phyloP scores from a whole-genome alignment of 768 basidiomycete genomes.

The Naganishia friedmannii region DNA sequence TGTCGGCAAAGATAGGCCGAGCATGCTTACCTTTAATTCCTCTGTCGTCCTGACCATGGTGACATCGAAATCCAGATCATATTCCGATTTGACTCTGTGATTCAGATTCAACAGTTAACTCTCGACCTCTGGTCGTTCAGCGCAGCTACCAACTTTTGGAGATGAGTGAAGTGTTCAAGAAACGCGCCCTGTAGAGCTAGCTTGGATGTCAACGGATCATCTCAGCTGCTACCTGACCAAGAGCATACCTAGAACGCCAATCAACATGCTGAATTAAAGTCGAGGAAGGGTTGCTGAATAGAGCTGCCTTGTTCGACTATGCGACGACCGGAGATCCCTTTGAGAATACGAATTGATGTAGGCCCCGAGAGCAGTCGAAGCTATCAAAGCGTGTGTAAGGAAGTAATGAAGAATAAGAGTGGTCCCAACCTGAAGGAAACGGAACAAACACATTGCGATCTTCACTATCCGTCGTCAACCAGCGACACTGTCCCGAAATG shows the following conservation, averaged over 20 bases:
- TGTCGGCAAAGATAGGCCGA: background rate
- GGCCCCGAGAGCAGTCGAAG: too few relatives aligned
- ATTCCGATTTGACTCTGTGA: constrained; percentile 34
- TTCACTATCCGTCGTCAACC: background rate
- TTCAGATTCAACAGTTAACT: background rate
- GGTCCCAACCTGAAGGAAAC: too few relatives aligned
- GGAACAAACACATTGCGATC: too few relatives aligned
- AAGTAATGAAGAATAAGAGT: too few relatives aligned
- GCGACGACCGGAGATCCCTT: too few relatives aligned
- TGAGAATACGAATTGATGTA: background rate
- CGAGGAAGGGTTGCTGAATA: background rate
- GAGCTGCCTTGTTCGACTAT: too few relatives aligned
- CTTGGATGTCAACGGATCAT: background rate
- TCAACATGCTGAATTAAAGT: constrained; percentile 13
- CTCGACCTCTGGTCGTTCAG: constrained; percentile 51
- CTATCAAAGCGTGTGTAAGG: too few relatives aligned
- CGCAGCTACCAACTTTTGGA: constrained; percentile 58
- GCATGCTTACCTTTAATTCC: constrained; percentile 58
- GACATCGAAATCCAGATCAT: constrained; percentile 40
- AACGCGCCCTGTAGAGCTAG: constrained; percentile 91
- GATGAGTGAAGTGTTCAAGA: constrained; percentile 74
- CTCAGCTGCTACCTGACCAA: background rate
- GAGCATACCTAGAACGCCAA: constrained; percentile 34
- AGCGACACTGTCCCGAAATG: background rate
- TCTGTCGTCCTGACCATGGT: constrained; percentile 66